Base-by-base conservation (phyloP, 495 filamentous ascomycete species). In the Aspergillus asperescens region DNA sequence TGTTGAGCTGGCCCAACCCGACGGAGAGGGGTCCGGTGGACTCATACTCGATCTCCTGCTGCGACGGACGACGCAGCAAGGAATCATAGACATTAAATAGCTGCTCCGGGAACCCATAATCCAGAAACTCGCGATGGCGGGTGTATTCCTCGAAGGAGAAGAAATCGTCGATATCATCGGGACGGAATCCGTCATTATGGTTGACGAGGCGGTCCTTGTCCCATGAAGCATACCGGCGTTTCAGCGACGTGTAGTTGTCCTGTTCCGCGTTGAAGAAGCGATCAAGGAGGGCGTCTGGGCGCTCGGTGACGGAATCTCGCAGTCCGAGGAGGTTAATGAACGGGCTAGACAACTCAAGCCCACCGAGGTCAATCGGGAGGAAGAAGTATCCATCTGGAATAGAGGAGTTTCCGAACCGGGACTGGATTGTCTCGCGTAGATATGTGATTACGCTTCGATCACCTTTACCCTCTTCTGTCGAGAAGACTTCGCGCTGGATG, bases 351-450 rank as follows among this genome's bases (percentile, higher is more conserved):
- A 57, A 19, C 35, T 57, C 54, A 7, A 57, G 48, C 3, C 54
- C 54, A 23, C 54, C 54, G 3, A 57, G 54, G 13, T 57, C 54
- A 15, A 52, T 57, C 1, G 54, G 54, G 20, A 57, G 43, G 35
- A 57, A 57, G 42, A 57, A 57, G 48, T 52, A 57, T 4, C 54
- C 54, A 18, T 57, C 54, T 2, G 54, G 54, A 10, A 57, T 47
- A 7, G 40, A 35, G 7, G 31, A 8, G 13, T 13, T 39, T 12
- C 37, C 42, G 23, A 52, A 57, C 1, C 54, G 41, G 4, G 24
- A 25, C 4, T 28, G 12, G 24, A 57, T 57, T 6, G 35, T 52
- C 0, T 57, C 42, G 12, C 54, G 54, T 1, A 57, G 48, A 19
- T 28, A 57, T 4, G 24, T 46, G 13, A 57, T 18, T 0, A 57